These are phyloP conservation scores for Aspergillus piperis DNA, from an alignment of 2,329 filamentous ascomycete species.

Conservation along the genomic window DNA sequence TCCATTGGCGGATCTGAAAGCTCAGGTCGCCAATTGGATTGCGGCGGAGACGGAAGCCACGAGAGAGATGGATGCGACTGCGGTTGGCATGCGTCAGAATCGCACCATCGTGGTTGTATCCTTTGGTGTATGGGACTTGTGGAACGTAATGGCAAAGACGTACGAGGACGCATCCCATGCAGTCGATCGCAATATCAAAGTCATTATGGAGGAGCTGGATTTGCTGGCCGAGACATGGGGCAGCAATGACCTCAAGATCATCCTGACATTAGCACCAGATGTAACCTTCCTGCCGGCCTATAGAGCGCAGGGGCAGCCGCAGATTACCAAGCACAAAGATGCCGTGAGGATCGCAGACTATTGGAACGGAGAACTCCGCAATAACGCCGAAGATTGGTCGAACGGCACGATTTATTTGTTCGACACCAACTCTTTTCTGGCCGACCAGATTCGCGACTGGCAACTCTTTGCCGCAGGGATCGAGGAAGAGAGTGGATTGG, in stretches of 20 bases:
- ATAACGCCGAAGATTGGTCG: conserved; percentile 34
- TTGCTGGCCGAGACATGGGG: conserved; percentile 32
- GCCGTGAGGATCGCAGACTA: conserved; percentile 34
- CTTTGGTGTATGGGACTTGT: conserved; percentile 45
- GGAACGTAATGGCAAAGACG: conserved; percentile 34
- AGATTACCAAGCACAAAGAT: conserved; percentile 33
- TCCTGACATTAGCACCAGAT: conserved; percentile 42
- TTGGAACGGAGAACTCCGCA: conserved; percentile 38
- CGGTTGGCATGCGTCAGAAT: conserved; percentile 27
- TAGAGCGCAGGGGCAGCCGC: conserved; percentile 24
- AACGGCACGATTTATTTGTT: conserved; percentile 40
- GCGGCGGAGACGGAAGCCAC: conserved; percentile 32
- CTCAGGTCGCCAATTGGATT: conserved; percentile 40
- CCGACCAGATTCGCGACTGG: conserved; percentile 42
- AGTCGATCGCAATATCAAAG: conserved; percentile 33
- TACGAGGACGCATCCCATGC: conserved; percentile 29
- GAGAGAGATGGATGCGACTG: conserved; percentile 24
- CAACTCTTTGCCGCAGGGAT: conserved; percentile 40
- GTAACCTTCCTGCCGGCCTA: conserved; percentile 45
- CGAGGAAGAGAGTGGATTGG: conserved; percentile 37
- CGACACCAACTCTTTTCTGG: conserved; percentile 42
- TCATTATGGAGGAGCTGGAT: conserved; percentile 37
- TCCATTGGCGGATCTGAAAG: conserved; percentile 38
- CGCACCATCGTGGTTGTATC: conserved; percentile 39
- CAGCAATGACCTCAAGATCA: conserved; percentile 35